These are phyloP conservation scores for Neurospora sp. DNA, from an alignment of 495 filamentous ascomycete species.

Conservation along the genomic window DNA sequence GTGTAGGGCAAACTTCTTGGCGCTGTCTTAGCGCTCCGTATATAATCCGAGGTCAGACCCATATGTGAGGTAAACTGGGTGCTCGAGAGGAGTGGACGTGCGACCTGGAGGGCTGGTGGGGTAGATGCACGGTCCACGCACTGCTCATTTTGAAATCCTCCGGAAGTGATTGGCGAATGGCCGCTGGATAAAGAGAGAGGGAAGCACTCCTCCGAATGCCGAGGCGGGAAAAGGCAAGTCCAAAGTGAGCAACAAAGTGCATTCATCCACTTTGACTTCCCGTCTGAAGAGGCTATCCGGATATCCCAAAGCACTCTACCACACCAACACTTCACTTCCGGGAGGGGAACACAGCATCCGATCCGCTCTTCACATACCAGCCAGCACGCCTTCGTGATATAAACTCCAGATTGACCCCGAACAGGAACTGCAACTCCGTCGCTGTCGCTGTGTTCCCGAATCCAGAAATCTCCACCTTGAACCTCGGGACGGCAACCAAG, in stretches of 20 bases:
- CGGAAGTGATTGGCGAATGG: slow-evolving; percentile 5
- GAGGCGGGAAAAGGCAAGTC: slow-evolving; percentile 1
- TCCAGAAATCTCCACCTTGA: neutral
- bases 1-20: too few relatives aligned
- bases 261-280: neutral
- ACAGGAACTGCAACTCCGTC: neutral
- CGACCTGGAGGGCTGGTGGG: neutral
- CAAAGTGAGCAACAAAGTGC: neutral
- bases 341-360: neutral
- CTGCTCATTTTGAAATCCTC: slow-evolving; percentile 1
- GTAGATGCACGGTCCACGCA: neutral
- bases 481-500: neutral
- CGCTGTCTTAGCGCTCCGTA: too few relatives aligned
- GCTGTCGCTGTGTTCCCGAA: neutral
- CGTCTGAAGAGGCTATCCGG: neutral
- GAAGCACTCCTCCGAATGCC: slow-evolving; percentile 1
- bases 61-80: too few relatives aligned
- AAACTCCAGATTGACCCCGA: neutral
- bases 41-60: too few relatives aligned
- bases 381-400: neutral
- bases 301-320: neutral
- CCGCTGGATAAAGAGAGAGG: neutral
- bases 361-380: neutral
- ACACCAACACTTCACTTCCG: neutral
- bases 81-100: too few relatives aligned